Conservation (phyloP, 495 filamentous ascomycete genomes). For the Aspergillus sclerotioniger region DNA sequence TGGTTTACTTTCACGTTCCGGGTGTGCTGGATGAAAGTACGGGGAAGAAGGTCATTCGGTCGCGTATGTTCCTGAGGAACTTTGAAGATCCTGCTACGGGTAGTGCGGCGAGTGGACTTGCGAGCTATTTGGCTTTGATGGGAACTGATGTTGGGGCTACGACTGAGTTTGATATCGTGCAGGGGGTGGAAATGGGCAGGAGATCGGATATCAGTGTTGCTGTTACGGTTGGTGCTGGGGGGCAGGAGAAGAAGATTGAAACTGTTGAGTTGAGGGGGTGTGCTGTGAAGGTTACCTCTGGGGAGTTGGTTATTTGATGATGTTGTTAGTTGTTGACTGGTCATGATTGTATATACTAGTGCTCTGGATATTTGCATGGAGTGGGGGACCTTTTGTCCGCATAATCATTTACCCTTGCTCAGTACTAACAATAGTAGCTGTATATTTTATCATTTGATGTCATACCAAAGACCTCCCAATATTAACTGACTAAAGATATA, state of each 20-base stretch:
- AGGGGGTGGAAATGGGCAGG: constrained; percentile 79
- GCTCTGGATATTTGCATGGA: too few relatives aligned
- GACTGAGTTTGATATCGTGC: constrained; percentile 54
- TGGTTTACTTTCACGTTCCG: constrained; percentile 54
- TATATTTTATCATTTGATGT: too few relatives aligned
- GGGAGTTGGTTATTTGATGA: constrained; percentile 29
- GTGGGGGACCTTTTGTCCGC: too few relatives aligned
- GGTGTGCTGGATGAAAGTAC: constrained; percentile 22
- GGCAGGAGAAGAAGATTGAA: constrained; percentile 36
- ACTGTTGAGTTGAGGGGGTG: constrained; percentile 53
- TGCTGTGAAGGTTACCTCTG: constrained; percentile 59
- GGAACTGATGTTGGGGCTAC: constrained; percentile 25
- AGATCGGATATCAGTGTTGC: constrained; percentile 57
- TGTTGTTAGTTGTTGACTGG: too few relatives aligned
- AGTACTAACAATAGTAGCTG: too few relatives aligned
- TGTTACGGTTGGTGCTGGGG: constrained; percentile 28
- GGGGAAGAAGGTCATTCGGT: constrained; percentile 26
- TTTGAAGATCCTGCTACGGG: constrained; percentile 68
- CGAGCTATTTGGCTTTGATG: constrained; percentile 54
- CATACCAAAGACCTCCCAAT: too few relatives aligned
- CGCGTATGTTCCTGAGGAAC: constrained; percentile 50
- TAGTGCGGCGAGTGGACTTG: constrained; percentile 57
- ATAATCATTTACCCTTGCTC: too few relatives aligned
- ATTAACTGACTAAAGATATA: too few relatives aligned
- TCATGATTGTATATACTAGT: too few relatives aligned